Evolutionary conservation across 2,329 filamentous ascomycete species (phyloP).

Genomic region (Xylaria sp.): DNA sequence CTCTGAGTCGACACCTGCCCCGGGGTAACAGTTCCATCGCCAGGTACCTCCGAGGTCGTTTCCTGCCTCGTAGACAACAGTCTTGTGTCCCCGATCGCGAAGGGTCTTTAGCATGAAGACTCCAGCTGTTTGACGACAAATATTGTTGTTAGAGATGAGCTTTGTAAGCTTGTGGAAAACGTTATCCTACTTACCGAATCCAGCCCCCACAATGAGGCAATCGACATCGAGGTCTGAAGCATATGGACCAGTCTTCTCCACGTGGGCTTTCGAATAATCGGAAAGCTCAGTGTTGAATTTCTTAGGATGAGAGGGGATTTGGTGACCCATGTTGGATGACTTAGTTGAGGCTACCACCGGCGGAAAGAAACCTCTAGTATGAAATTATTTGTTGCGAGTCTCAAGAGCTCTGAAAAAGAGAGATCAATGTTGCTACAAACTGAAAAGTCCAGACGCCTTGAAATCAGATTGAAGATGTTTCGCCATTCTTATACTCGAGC

Average conservation of each 20-base stretch:
- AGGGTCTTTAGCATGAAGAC: slow-evolving; percentile 63
- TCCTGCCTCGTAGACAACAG: slow-evolving; percentile 63
- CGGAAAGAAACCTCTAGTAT: not conserved
- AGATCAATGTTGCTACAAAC: not conserved
- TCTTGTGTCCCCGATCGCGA: slow-evolving; percentile 59
- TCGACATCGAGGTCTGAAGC: slow-evolving; percentile 46
- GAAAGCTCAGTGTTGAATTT: slow-evolving; percentile 34
- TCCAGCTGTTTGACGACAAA: slow-evolving; percentile 48
- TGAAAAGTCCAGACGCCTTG: not conserved
- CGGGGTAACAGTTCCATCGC: slow-evolving; percentile 67
- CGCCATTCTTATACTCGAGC: slow-evolving; percentile 3
- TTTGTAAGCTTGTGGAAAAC: not conserved
- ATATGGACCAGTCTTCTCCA: slow-evolving; percentile 33
- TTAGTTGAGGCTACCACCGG: not conserved
- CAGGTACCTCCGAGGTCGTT: slow-evolving; percentile 63
- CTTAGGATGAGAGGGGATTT: slow-evolving; percentile 12
- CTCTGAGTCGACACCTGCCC: slow-evolving; percentile 63
- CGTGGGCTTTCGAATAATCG: slow-evolving; percentile 28
- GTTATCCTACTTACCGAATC: slow-evolving; percentile 51
- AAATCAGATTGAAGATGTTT: not conserved
- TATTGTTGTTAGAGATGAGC: not conserved
- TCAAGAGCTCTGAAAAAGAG: not conserved
- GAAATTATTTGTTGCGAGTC: not conserved
- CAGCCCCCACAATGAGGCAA: slow-evolving; percentile 57
- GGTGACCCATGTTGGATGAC: slow-evolving; percentile 19